Evolutionary conservation across 208 protist genomes (phyloP), one percentile per base, ranked within the genome.

Genomic region (Leishmania turanica): DNA sequence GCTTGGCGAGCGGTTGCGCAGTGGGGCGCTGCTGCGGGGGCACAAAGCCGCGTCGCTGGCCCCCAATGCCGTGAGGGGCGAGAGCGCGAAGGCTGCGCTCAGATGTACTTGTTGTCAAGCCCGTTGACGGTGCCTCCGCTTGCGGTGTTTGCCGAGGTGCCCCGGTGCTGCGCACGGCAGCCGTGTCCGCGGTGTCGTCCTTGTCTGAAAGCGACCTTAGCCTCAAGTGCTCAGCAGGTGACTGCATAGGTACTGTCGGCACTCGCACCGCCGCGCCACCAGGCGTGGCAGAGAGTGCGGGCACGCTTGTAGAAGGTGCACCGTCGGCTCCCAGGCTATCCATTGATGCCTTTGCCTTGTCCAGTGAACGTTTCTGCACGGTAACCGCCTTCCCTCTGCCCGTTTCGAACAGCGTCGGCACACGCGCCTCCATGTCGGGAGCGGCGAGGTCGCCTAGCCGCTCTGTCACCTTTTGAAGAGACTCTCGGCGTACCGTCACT

Each of bases 261-360:
- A 91, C 84, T 4, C 69, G 42, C 51, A 92, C 86, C 4, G 87
- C 31, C n/a, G 78, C 85, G 13, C 90, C 90, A 7, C 82, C 58
- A 0, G 88, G 89, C 0, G 88, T 90, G 24, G 83, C 60, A 64
- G 92, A 95, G n/a, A 91, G 85, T 31, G 87, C 89, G 11, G 76
- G n/a, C 0, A 88, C 40, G n/a, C 27, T 71, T 19, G 13, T 70
- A 40, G 31, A 56, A 6, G 24, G 65, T 69, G 66, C n/a, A 8
- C 31, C 13, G n/a, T 64, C 49, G 9, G 24, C n/a, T 40, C 24
- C 51, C 72, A 2, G 51, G 1, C 34, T 19, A 45, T 49, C 76
- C 47, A 45, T 24, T 40, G 66, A 66, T 15, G 66, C 74, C 37
- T 66, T 69, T 27, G 75, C 79, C 80, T 79, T 76, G 27, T 70